Conservation (phyloP, 2,329 filamentous ascomycete genomes). For the Niveomyces coronatus region DNA sequence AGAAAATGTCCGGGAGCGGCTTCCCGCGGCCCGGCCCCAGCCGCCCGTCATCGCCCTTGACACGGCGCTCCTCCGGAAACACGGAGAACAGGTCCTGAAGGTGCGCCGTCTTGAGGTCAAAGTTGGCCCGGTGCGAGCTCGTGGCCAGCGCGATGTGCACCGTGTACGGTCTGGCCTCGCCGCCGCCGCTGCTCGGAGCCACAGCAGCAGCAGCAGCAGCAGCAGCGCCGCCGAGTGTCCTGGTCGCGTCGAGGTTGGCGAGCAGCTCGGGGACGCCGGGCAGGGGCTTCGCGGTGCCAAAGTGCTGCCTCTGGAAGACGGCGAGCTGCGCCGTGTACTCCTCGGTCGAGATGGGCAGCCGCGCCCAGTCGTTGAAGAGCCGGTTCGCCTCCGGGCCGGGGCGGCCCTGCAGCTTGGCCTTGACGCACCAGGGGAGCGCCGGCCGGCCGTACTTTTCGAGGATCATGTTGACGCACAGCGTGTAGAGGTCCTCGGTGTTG, state of each 20-base stretch:
- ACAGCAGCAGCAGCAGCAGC: background rate
- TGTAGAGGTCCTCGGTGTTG: slow-evolving; percentile 87
- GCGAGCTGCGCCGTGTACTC: slow-evolving; percentile 53
- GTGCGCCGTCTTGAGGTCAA: slow-evolving; percentile 62
- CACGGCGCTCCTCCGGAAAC: slow-evolving; percentile 60
- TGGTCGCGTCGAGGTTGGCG: slow-evolving; percentile 40
- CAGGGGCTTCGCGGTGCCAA: slow-evolving; percentile 64
- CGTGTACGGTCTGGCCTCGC: slow-evolving; percentile 20
- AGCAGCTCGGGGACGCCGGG: slow-evolving; percentile 69
- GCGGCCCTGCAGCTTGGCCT: slow-evolving; percentile 67
- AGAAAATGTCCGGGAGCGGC: slow-evolving; percentile 88
- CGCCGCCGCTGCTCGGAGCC: slow-evolving; percentile 11
- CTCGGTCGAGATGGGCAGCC: slow-evolving; percentile 64
- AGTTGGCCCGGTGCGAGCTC: slow-evolving; percentile 63
- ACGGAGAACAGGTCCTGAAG: slow-evolving; percentile 48
- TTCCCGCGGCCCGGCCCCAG: slow-evolving; percentile 78
- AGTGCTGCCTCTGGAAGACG: slow-evolving; percentile 58
- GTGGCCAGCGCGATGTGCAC: slow-evolving; percentile 83
- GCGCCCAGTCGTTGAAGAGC: slow-evolving; percentile 66
- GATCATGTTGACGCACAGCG: slow-evolving; percentile 69
- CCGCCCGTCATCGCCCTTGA: slow-evolving; percentile 76
- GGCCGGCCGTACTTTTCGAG: slow-evolving; percentile 66
- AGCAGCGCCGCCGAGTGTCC: background rate
- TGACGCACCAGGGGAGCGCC: slow-evolving; percentile 81
- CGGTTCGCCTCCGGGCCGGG: slow-evolving; percentile 42